Evolutionary conservation across 108 stramenopile genomes (phyloP), one percentile per base, ranked within the genome.

Genomic region (Licmophora abbreviata): DNA sequence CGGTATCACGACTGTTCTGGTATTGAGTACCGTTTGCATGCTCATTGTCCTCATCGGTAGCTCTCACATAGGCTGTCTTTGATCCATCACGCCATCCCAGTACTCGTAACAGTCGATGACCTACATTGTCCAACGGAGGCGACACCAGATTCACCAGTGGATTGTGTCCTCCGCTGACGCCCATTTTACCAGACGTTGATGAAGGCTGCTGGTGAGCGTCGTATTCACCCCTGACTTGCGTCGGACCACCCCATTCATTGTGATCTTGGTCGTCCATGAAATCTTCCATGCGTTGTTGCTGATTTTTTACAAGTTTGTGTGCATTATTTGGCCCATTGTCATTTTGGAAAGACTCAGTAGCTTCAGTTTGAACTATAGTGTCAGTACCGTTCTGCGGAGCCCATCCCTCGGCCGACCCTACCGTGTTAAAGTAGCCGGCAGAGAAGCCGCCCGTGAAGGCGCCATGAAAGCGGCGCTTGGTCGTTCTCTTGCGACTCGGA

Each of bases 341-440:
- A 29, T 46, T 62, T 25, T 33, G 47, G 56, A 25, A 22, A 4
- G 29, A 44, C 11, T 11, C 45, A 11, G 15, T 28, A 7, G 55
- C 20, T 45, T 56, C 48, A 10, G 14, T 15, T 49, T 49, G 21
- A 21, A 54, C n/a, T 21, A 17, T 6, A 17, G 12, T 28, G n/a
- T 50, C n/a, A 11, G 49, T 29, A 9, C 10, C 12, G 28, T 29
- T 8, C 49, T 10, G n/a, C 4, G 92, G 92, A 29, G 53, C 55
- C 84, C 85, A 94, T 69, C 92, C 92, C 40, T 94, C 80, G 31
- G 63, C 71, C 37, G 66, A 74, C 46, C 84, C 88, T 0, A 91
- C 87, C 28, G 88, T 85, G 54, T 93, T 88, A 77, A 69, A 87
- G 61, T 83, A 82, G 1, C 92, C 92, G 15, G 92, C 92, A 15